Conservation (phyloP, 495 filamentous ascomycete species). For the Peziza echinospora region DNA sequence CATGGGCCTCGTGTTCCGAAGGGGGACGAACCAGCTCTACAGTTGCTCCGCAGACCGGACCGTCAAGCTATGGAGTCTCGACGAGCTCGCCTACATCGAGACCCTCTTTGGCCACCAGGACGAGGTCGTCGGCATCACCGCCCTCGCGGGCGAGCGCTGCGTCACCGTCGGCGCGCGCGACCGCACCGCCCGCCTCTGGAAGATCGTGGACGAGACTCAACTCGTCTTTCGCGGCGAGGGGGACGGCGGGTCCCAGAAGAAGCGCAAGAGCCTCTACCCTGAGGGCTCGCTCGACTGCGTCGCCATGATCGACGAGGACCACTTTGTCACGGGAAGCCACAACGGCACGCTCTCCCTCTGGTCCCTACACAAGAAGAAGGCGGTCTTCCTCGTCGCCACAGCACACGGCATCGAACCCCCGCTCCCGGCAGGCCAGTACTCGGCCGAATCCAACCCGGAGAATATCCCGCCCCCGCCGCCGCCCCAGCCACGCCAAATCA, state of each 20-base stretch:
- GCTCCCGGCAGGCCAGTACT: conserved; percentile 39
- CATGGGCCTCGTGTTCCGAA: conserved; percentile 60
- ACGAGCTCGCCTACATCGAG: conserved; percentile 75
- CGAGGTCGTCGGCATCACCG: conserved; percentile 58
- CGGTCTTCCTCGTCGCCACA: conserved; percentile 52
- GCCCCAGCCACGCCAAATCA: conserved; percentile 65
- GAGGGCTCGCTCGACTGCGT: conserved; percentile 83
- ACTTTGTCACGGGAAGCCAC: conserved; percentile 83
- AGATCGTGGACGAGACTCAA: conserved; percentile 85
- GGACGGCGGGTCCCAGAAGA: conserved; percentile 39
- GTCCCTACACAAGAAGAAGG: conserved; percentile 85
- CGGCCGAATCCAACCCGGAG: conserved; percentile 41
- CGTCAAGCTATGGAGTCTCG: conserved; percentile 67
- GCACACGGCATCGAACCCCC: conserved; percentile 68
- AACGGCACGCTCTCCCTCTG: conserved; percentile 71
- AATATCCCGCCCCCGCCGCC: conserved; percentile 32
- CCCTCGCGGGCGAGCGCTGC: conserved; percentile 67
- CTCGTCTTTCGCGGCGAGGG: conserved; percentile 80
- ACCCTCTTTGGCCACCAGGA: conserved; percentile 95
- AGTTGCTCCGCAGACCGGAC: conserved; percentile 74
- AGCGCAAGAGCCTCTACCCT: conserved; percentile 22
- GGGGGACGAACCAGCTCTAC: conserved; percentile 81
- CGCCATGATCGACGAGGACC: conserved; percentile 67
- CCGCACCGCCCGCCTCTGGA: conserved; percentile 87
- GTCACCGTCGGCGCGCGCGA: conserved; percentile 77